Evolutionary conservation across 1,284 basidiomycete genomes (phyloP), one percentile per base, ranked within the genome.

Genomic region (Cerioporus squamosus): DNA sequence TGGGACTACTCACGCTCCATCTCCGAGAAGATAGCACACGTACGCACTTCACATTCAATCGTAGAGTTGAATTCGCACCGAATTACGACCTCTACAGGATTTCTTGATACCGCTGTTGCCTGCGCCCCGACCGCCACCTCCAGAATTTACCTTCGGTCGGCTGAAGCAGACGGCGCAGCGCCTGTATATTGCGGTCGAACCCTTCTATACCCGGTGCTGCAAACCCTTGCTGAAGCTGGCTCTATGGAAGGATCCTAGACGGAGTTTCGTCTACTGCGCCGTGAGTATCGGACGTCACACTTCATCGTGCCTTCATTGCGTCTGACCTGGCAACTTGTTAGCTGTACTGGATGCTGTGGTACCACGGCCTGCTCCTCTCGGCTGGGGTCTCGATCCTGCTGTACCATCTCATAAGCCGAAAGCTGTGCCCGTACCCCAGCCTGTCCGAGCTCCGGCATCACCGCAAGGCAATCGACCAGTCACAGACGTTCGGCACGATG

Each of bases 321-420:
- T 17, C 40, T n/a, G 8, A 42, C 7, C 40, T 42, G n/a, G 40
- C n/a, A 42, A 5, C 31, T 3, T 26, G 31, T 14, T 18, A 88
- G 87, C 59, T 77, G 2, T 90, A 81, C 61, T 90, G 88, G 88
- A 67, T 79, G 23, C 67, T 88, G 18, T 90, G 88, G 88, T 82
- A 81, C 66, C 66, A 81, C 53, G 78, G 87, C 62, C 66, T 86
- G 17, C 74, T 90, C 5, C 71, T 84, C 14, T 80, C 87, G 17
- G 76, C 79, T 5, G 66, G 86, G 36, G 61, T 85, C 50, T 68
- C 81, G 42, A 76, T 79, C 26, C 69, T 86, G 7, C 64, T 83
- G 20, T 81, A 79, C 61, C 66, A 78, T 26, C 77, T 89, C 44
- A 33, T 85, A 18, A 76, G 78, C 29, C 78, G 80, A 31, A 79